Evolutionary conservation across 495 filamentous ascomycete species (phyloP), one percentile per base, ranked within the genome.

Genomic region (Penicillium herquei): DNA sequence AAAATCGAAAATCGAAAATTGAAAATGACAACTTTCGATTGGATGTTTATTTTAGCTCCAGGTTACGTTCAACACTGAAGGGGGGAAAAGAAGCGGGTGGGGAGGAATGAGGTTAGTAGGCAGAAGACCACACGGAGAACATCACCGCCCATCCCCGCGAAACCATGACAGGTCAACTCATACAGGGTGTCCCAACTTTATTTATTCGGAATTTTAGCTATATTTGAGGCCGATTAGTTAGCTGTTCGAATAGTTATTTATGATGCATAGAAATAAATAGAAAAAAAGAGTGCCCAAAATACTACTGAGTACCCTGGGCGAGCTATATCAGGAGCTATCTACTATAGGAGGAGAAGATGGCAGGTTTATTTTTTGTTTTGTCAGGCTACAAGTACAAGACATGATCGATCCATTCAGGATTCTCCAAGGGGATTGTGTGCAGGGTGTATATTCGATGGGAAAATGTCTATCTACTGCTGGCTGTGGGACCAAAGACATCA

Each of bases 401-500:
- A 51, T 49, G 32, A 49, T 12, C 30, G 34, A 37, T 6, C 13
- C 11, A 39, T 17, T 35, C 32, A 35, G 16, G 14, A 18, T 14
- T 21, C 31, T 55, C 33, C 34, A 18, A 18, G 26, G 41, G 18
- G 21, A 26, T 57, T 58, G 63, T 61, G 62, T 67, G 64, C 62
- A 62, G 59, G 59, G 60, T 68, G 61, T 74, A 71, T 73, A 74
- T 74, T 73, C 57, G 67, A 65, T 60, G 64, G 63, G 58, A 62
- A 65, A 62, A 31, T 61, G 62, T 74, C 70, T 73, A 76, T 76
- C 73, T 76, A 76, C 71, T 69, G 62, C 65, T 65, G 61, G 66
- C 53, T 65, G 51, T 49, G 44, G 55, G 54, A 54, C 46, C 62
- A 66, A 59, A 58, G 54, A 60, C 62, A 66, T 58, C 49, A 56